Percentiles rank a stretch among this genome's conserved stretches.
phyloP scores from a whole-genome alignment of 129 eudicot genomes.

The Ambrosia artemisiifolia region DNA sequence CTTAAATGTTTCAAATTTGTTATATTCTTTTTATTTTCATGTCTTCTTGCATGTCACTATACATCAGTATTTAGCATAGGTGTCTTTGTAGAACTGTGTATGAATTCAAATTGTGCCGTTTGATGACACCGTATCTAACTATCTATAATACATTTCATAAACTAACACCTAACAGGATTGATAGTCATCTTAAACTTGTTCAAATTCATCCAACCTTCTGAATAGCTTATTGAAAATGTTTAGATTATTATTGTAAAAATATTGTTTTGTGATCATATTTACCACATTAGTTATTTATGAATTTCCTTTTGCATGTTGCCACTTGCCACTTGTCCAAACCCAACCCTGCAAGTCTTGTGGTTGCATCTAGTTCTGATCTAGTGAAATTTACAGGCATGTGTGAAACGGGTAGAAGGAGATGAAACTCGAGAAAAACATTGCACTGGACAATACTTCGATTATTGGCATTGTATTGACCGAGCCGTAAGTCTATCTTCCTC shows the following conservation, averaged over 20 bases:
- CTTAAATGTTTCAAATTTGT: background rate
- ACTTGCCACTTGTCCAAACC: background rate
- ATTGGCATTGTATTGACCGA: slow-evolving; percentile 63
- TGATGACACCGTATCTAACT: background rate
- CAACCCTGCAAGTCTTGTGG: background rate
- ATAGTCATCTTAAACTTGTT: background rate
- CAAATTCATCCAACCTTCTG: background rate
- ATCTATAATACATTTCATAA: background rate
- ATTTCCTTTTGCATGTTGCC: background rate
- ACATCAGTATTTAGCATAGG: background rate
- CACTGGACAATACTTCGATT: slow-evolving; percentile 72
- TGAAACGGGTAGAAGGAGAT: slow-evolving; percentile 60
- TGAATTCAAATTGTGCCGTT: background rate
- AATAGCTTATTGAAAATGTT: background rate
- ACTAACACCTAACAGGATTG: background rate
- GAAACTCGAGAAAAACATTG: slow-evolving; percentile 59
- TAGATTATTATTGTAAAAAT: background rate
- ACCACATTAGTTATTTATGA: background rate
- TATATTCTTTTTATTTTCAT: background rate
- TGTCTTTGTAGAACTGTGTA: background rate
- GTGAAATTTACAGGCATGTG: slow-evolving; percentile 46
- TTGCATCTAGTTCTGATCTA: background rate
- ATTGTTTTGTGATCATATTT: background rate
- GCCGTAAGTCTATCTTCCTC: slow-evolving; percentile 42
- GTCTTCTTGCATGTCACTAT: background rate